Percentiles rank a stretch among this genome's conserved stretches.
These are phyloP conservation scores for Geotrichum fermentans DNA, from an alignment of 1,139 yeast species.

Conservation along the genomic window DNA sequence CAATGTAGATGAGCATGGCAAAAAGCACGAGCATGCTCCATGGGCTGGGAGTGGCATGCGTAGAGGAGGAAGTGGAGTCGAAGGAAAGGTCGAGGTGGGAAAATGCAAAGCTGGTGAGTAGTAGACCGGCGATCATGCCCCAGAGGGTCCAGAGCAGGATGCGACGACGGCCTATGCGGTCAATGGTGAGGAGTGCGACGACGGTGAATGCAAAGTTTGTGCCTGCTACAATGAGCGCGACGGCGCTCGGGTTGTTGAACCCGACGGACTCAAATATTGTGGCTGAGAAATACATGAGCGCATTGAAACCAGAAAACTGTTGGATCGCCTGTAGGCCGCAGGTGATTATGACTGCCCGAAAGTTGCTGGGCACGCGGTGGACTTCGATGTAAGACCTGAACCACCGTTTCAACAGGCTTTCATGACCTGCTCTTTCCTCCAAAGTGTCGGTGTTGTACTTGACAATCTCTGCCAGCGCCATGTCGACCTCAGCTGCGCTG, in stretches of 20 bases:
- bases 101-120: conserved; percentile 34
- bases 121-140: conserved; percentile 41
- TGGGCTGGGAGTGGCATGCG: conserved; percentile 43
- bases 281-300: conserved; percentile 70
- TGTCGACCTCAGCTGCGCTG: conserved; percentile 17
- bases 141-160: conserved; percentile 51
- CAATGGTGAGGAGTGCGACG: conserved; percentile 55
- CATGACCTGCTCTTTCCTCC: neutral
- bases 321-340: conserved; percentile 71
- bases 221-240: conserved; percentile 60
- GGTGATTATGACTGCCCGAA: conserved; percentile 60
- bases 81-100: conserved; percentile 58
- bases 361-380: conserved; percentile 41
- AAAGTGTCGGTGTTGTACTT: conserved; percentile 15
- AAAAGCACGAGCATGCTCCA: conserved; percentile 87
- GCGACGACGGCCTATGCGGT: conserved; percentile 57
- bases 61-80: conserved; percentile 44
- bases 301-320: conserved; percentile 71
- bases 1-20: conserved; percentile 81
- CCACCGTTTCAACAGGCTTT: conserved; percentile 12
- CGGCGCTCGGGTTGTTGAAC: conserved; percentile 55
- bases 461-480: conserved; percentile 29
- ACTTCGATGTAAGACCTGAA: conserved; percentile 6
- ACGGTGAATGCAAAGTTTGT: conserved; percentile 64
- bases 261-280: conserved; percentile 60